Base-by-base conservation (phyloP, 495 filamentous ascomycete genomes). In the Lindgomyces ingoldianus region DNA sequence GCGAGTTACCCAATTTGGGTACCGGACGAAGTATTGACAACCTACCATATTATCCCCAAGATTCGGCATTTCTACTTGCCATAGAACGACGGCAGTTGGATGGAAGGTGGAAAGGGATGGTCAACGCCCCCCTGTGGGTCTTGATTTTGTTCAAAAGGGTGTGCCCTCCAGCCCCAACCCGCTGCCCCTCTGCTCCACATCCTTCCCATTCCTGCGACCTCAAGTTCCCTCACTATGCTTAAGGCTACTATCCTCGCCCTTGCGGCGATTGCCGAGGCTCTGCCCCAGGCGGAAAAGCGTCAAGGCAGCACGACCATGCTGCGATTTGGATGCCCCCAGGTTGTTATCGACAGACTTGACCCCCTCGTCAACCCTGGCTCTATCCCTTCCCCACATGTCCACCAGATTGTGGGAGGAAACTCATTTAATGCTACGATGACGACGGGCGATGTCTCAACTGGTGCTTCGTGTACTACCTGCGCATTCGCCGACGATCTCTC, bases 351-450 rank as follows among this genome's bases (percentile, higher is more conserved):
- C 22, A 46, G 63, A 18, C 49, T 66, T 54, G 63, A 66, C 29
- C 63, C 63, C n/a, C 51, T 66, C 1, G 63, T 66, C 21, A 60
- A 66, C 39, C 63, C 63, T 1, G 62, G 62, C 6, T 33, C 25
- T 51, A 22, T 54, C 8, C 74, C 63, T 25, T 70, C 72, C 16
- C 70, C 74, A 1, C 76, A 78, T 53, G 70, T 74, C 50, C 77
- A 80, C 50, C 78, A 81, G 57, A 75, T 81, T 29, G 78, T 80
- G 4, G 78, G 78, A 18, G 78, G 78, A 9, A 66, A 66, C 50
- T 24, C 12, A 22, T 66, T 66, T 47, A 66, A 66, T 49, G 39
- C 50, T 19, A 46, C 47, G 2, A 66, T 66, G 63, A 55, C 56
- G n/a, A 60, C 63, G 2, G 50, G 57, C 14, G 63, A 66, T 44